Base-by-base conservation (phyloP, 2,329 filamentous ascomycete species). In the Trichophyton schoenleinii region DNA sequence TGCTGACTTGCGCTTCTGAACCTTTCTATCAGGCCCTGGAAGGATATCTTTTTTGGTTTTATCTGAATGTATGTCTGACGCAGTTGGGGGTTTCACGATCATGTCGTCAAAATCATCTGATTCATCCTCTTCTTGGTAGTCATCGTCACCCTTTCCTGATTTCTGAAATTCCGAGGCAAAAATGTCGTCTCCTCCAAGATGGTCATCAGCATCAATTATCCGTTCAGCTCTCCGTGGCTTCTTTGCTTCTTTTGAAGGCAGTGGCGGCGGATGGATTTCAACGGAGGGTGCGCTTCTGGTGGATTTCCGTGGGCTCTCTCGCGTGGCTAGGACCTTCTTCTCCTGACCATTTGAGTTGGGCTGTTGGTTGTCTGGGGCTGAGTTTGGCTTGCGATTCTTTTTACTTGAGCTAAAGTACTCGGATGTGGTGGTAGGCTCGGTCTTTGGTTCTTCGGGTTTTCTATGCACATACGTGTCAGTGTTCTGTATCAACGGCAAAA, bases 111-210 rank as follows among this genome's bases (percentile, higher is more conserved):
- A 71, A 61, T 94, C 41, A n/a, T 44, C 89, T 55, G 60, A 61
- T 52, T 79, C 80, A 20, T 84, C 83, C 59, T 77, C 78, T 63
- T 87, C 87, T 62, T 83, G 80, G 61, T 91, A 89, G 60, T 89
- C 86, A 69, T 94, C 88, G 46, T 85, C 85, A 67, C 84, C 87
- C 57, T 74, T 70, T 61, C 81, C 83, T 52, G 82, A 77, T 57
- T 81, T 81, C 70, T 85, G 87, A 38, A 81, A 81, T 65, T 89
- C 85, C 3, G 87, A 86, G 13, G 86, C 87, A 72, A 91, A 91
- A 20, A 96, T 91, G 67, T 96, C 91, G 65, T 90, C 87, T n/a
- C 83, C 87, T 2, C 75, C 80, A 52, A 83, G 86, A 52, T 89
- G 83, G 5, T 82, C 80, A 38, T 85, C 86, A 60, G 88, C 87